phyloP scores from a whole-genome alignment of 257 asterid species.

The Ilex asprella region DNA sequence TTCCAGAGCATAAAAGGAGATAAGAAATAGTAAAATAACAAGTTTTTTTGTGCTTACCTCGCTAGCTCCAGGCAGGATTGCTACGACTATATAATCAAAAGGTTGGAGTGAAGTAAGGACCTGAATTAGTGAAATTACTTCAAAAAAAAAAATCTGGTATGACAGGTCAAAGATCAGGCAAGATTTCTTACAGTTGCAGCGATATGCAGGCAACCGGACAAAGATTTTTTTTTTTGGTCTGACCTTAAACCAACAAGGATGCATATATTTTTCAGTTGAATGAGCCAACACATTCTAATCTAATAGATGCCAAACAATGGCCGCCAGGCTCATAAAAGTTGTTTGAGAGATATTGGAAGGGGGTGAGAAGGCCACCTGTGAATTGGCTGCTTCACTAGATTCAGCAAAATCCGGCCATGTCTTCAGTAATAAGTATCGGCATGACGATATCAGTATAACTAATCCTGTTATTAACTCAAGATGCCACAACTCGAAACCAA shows the following conservation, averaged over 20 bases:
- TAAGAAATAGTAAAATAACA: neutral
- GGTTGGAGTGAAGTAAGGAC: slow-evolving; percentile 79
- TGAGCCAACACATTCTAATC: neutral
- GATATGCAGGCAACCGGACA: neutral
- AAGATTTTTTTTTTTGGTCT: no score
- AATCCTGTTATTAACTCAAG: slow-evolving; percentile 64
- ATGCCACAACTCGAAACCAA: slow-evolving; percentile 66
- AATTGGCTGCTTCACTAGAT: slow-evolving; percentile 80
- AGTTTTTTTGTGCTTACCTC: slow-evolving; percentile 40
- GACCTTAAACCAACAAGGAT: neutral
- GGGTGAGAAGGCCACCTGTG: slow-evolving; percentile 38
- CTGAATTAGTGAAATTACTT: slow-evolving; percentile 28
- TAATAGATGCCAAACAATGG: neutral
- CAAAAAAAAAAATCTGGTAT: neutral
- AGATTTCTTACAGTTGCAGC: neutral
- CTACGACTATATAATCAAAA: slow-evolving; percentile 63
- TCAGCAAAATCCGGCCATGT: slow-evolving; percentile 78
- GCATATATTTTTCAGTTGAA: neutral
- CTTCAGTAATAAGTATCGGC: slow-evolving; percentile 63
- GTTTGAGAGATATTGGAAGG: neutral
- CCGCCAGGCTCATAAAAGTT: no score
- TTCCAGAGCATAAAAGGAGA: slow-evolving; percentile 2
- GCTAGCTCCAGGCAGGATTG: slow-evolving; percentile 78
- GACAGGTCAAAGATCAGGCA: neutral
- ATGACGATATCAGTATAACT: slow-evolving; percentile 59